These are phyloP conservation scores for Abelmoschus esculentus DNA, from an alignment of 345 rosid species.

Conservation along the genomic window DNA sequence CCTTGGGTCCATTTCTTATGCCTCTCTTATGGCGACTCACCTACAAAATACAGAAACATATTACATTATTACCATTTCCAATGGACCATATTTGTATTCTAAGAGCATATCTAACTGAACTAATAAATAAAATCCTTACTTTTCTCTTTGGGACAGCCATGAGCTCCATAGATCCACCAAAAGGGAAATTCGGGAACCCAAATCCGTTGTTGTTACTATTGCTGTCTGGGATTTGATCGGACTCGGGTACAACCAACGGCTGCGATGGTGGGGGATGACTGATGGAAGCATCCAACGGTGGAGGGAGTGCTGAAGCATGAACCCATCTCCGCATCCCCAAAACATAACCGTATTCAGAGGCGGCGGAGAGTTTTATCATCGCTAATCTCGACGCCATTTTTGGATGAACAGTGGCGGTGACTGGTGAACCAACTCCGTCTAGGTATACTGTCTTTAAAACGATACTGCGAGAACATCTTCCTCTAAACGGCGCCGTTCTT, in stretches of 20 bases:
- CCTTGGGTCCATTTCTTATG: slow-evolving; percentile 83
- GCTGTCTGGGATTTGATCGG: slow-evolving; percentile 25
- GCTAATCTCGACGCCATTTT: not conserved
- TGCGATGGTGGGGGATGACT: slow-evolving; percentile 20
- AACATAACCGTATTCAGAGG: slow-evolving; percentile 14
- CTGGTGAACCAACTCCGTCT: not conserved
- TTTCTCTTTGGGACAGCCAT: slow-evolving; percentile 93
- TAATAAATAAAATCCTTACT: slow-evolving; percentile 25
- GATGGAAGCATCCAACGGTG: slow-evolving; percentile 32
- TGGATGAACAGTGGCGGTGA: not conserved
- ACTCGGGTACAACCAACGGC: slow-evolving; percentile 37
- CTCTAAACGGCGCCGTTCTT: not conserved
- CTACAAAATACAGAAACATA: slow-evolving; percentile 42
- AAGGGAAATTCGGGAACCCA: slow-evolving; percentile 33
- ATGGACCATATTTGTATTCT: not conserved
- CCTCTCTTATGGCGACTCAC: slow-evolving; percentile 70
- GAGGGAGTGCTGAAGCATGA: slow-evolving; percentile 38
- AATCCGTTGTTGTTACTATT: slow-evolving; percentile 21
- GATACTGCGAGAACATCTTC: not conserved
- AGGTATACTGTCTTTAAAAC: not conserved
- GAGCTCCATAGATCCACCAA: slow-evolving; percentile 67
- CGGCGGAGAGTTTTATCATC: slow-evolving; percentile 19
- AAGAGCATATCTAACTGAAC: not conserved
- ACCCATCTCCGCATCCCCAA: slow-evolving; percentile 27
- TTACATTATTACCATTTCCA: slow-evolving; percentile 20